Evolutionary conservation across 164 flowering plant species (phyloP), one percentile per base, ranked within the genome.

Genomic region (Amborella trichopoda): DNA sequence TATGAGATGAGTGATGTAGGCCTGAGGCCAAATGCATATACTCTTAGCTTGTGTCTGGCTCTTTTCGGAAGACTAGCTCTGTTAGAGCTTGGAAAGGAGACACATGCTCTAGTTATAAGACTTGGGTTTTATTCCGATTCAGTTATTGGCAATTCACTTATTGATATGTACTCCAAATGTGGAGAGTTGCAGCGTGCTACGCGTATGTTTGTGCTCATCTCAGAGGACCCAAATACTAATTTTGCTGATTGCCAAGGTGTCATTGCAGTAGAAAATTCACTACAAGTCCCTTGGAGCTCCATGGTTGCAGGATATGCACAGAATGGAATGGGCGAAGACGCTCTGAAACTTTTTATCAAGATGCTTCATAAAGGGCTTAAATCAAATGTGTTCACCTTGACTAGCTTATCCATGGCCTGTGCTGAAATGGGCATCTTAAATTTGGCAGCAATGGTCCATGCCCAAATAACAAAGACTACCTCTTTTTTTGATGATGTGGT

Each of bases 11-110:
- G 19, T 17, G 54, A 65, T 54, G 60, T 57, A 44, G 73, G 59
- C 64, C 67, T 65, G 22, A 34, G 18, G 36, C 96, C 94, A 1
- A 77, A 67, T 59, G 96, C 83, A 62, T 87, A 88, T 44, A 87
- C 91, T 5, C 73, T 69, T 47, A 91, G 83, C 25, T 76, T 70
- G 56, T 64, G 65, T 6, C 73, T 88, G 16, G 73, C 83, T 50
- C 65, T 74, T 0, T 81, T 83, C 63, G 65, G 81, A 26, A 69
- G 68, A 55, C 60, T 51, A 19, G 68, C 58, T 22, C 73, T 61
- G 19, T 60, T 77, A 48, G 9, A 49, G 52, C 54, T 44, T 13
- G 96, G 91, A 51, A 83, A 54, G 66, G 81, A 79, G 56, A 56
- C 81, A 26, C 94, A 83, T 65, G 80, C 73, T 1, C 79, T 69